phyloP scores from a whole-genome alignment of 2,329 filamentous ascomycete species.

The Aphanoascus verrucosus region DNA sequence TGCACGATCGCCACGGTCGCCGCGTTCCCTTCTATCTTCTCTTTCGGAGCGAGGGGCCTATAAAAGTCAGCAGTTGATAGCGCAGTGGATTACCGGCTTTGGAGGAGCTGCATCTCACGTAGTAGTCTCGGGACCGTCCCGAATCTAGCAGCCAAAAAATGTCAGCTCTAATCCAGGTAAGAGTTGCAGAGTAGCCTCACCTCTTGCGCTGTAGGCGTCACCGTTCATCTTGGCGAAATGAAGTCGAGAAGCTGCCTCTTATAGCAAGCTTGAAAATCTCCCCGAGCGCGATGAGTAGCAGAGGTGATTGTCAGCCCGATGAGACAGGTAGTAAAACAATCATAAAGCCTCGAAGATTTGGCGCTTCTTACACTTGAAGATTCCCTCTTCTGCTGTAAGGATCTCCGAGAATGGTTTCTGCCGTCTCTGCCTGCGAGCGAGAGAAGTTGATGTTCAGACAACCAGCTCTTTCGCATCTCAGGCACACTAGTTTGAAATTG shows the following conservation, averaged over 20 bases:
- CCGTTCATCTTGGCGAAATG: conserved; percentile 58
- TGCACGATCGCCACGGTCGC: conserved; percentile 33
- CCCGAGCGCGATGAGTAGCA: no score
- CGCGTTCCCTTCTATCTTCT: conserved; percentile 34
- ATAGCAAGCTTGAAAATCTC: background rate
- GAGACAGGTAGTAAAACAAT: background rate
- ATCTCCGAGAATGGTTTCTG: background rate
- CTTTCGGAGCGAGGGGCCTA: conserved; percentile 41
- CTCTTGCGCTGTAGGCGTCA: conserved; percentile 69
- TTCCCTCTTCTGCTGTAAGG: background rate
- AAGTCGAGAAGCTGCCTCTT: background rate
- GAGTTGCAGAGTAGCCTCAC: conserved; percentile 36
- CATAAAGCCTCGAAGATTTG: background rate
- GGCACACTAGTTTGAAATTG: background rate
- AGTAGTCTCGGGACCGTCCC: conserved; percentile 45
- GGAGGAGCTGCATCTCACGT: conserved; percentile 32
- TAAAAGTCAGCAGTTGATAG: conserved; percentile 17
- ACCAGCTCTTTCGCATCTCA: background rate
- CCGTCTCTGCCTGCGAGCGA: background rate
- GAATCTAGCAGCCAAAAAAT: conserved; percentile 31
- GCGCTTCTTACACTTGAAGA: background rate
- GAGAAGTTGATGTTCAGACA: conserved; percentile 3
- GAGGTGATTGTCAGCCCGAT: background rate
- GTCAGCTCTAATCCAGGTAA: conserved; percentile 19
- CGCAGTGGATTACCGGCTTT: conserved; percentile 12